These are phyloP conservation scores for Crithidia acanthocephali DNA, from an alignment of 208 protist genomes.

Conservation along the genomic window DNA sequence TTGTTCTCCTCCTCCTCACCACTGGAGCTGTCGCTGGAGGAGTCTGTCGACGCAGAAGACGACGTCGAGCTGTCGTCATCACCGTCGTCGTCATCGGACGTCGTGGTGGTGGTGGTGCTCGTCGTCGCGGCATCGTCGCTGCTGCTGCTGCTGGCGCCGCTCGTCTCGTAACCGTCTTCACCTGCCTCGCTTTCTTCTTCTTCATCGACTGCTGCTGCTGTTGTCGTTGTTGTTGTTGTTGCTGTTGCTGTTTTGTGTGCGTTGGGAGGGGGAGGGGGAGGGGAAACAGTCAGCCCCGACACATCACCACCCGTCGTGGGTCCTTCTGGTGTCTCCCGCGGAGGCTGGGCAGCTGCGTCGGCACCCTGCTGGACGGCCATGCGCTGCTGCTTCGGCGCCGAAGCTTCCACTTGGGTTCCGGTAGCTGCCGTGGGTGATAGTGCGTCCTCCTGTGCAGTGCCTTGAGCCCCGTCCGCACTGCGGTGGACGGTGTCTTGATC, in stretches of 20 bases:
- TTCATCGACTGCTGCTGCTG: neutral
- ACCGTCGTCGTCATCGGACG: neutral
- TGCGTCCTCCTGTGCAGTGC: no score
- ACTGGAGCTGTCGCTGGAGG: neutral
- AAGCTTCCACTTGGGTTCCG: no score
- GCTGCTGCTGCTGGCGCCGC: conserved; percentile 1
- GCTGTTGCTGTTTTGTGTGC: neutral
- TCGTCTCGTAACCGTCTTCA: conserved; percentile 23
- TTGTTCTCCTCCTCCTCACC: neutral
- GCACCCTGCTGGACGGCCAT: no score
- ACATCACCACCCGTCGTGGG: no score
- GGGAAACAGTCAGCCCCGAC: no score
- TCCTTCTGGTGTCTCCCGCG: no score
- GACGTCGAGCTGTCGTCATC: neutral
- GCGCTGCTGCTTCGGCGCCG: no score
- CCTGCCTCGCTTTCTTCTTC: conserved; percentile 10
- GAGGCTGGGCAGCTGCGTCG: no score
- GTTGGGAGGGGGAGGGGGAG: no score
- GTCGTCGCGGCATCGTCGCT: neutral
- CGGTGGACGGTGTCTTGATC: no score
- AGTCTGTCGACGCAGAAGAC: neutral
- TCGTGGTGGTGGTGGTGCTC: neutral
- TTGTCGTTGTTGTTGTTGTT: neutral
- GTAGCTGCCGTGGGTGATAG: no score
- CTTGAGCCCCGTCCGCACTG: no score